phyloP scores from a whole-genome alignment of 2,329 filamentous ascomycete species.

The Akanthomyces uredinophilus region DNA sequence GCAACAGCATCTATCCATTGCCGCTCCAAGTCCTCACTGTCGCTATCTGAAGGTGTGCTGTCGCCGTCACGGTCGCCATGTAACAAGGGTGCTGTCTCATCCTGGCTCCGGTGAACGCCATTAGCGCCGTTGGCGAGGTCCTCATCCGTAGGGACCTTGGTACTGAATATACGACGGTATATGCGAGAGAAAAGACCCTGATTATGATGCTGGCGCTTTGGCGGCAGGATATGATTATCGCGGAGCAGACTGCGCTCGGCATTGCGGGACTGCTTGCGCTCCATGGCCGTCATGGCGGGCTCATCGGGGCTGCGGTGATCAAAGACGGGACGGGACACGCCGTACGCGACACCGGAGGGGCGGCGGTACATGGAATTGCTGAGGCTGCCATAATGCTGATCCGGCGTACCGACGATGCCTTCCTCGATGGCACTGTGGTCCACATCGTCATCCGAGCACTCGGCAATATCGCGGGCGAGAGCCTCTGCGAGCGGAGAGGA shows the following conservation, averaged over 20 bases:
- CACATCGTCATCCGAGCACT: slow-evolving; percentile 54
- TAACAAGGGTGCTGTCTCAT: slow-evolving; percentile 39
- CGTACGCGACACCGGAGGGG: slow-evolving; percentile 70
- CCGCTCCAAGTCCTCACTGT: slow-evolving; percentile 56
- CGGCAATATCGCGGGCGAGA: slow-evolving; percentile 61
- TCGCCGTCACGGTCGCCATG: slow-evolving; percentile 25
- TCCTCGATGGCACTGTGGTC: slow-evolving; percentile 28
- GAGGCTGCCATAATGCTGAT: slow-evolving; percentile 25
- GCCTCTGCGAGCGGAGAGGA: slow-evolving; percentile 63
- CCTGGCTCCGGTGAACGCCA: slow-evolving; percentile 17
- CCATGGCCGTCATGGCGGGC: slow-evolving; percentile 46
- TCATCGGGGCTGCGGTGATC: slow-evolving; percentile 49
- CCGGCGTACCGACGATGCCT: slow-evolving; percentile 32
- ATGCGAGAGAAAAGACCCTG: slow-evolving; percentile 32
- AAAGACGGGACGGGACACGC: slow-evolving; percentile 64
- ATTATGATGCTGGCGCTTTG: slow-evolving; percentile 44
- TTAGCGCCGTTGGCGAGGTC: slow-evolving; percentile 28
- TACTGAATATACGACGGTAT: slow-evolving; percentile 51
- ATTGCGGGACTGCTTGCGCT: slow-evolving; percentile 51
- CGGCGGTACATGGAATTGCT: slow-evolving; percentile 58
- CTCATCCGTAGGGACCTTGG: slow-evolving; percentile 43
- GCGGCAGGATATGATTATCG: slow-evolving; percentile 61
- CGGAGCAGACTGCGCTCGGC: slow-evolving; percentile 57
- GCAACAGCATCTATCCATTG: slow-evolving; percentile 84
- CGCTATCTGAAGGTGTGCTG: slow-evolving; percentile 35